A percentile compares a stretch with the other conserved stretches of the same genome.
Conservation (phyloP, 139 green algal species). For the Coelastrella sp. region DNA sequence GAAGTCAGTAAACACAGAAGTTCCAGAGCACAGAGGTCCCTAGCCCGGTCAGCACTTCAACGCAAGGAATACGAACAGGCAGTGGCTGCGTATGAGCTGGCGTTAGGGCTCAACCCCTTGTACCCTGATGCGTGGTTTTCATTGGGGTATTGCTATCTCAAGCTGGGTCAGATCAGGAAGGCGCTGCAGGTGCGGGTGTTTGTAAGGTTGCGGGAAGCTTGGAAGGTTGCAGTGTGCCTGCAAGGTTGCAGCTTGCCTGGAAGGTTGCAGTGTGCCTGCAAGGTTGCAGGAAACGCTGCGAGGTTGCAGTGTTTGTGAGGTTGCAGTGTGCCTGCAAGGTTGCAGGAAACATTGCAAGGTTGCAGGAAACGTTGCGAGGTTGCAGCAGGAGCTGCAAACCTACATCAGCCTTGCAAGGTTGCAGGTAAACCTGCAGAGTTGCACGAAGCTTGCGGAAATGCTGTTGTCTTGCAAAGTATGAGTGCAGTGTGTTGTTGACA, state of each 20-base stretch:
- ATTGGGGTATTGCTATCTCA: constrained; percentile 86
- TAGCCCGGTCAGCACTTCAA: constrained; percentile 62
- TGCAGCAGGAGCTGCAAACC: too few relatives aligned
- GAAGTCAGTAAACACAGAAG: constrained; percentile 71
- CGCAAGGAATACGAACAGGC: constrained; percentile 70
- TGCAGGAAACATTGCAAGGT: too few relatives aligned
- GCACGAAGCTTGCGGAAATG: too few relatives aligned
- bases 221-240: too few relatives aligned
- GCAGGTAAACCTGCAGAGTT: too few relatives aligned
- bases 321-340: too few relatives aligned
- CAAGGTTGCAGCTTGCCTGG: neutral
- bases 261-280: neutral
- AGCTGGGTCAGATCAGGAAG: constrained; percentile 31
- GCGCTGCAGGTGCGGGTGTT: constrained; percentile 54
- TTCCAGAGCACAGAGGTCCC: constrained; percentile 80
- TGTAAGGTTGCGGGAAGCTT: too few relatives aligned
- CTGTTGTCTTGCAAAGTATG: too few relatives aligned
- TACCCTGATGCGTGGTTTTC: constrained; percentile 92
- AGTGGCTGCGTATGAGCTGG: constrained; percentile 77
- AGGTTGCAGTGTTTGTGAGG: neutral
- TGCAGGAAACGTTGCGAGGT: neutral
- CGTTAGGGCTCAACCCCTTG: constrained; percentile 90
- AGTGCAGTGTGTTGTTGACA: too few relatives aligned
- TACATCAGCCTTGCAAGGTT: neutral
- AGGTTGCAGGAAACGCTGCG: too few relatives aligned